Evolutionary conservation across 805 yeast species (phyloP), one percentile per base, ranked within the genome.

Genomic region (Candida rishiriensis): DNA sequence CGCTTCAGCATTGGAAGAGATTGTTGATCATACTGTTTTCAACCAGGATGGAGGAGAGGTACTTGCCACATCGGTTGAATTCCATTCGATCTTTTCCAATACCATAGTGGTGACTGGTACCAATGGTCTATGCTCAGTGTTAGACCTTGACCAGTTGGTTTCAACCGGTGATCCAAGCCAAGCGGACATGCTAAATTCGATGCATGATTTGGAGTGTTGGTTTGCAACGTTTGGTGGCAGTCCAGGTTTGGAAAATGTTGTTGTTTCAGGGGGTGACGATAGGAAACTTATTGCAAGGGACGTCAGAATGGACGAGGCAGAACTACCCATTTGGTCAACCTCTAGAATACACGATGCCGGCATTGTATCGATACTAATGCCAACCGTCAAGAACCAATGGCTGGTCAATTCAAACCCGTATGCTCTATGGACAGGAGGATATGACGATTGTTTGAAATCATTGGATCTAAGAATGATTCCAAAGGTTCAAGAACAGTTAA

Each of bases 231-330:
- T 81, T 65, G 89, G 87, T 9, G 73, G 72, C 37, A 51, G 68
- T 18, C 76, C 77, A 8, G 76, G 75, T 3, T 59, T 83, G 35
- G 59, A 69, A 13, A 65, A 79, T 44, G 79, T 87, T 1, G 69
- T 88, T 0, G 85, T 83, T 53, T 79, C 89, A 3, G 99, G 98
- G 4, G 98, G 98, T 13, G 99, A 91, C 60, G 98, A 93, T 65
- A 75, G 85, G 7, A 66, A 71, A 13, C 65, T 91, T 12, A 78
- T 82, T 29, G 90, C 90, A 1, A 88, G 83, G 58, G 97, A 90
- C 61, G 41, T 74, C 10, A 66, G 84, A 48, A 55, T 69, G 55
- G 54, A 67, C 30, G 46, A 59, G 7, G 44, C 55, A 34, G 29
- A 34, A 14, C 15, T 30, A 9, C 46, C 60, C 1, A 51, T 72